A percentile compares a stretch with the other conserved stretches of the same genome.
Conservation (phyloP, 306 rosid genomes). For the Quillaja saponaria region DNA sequence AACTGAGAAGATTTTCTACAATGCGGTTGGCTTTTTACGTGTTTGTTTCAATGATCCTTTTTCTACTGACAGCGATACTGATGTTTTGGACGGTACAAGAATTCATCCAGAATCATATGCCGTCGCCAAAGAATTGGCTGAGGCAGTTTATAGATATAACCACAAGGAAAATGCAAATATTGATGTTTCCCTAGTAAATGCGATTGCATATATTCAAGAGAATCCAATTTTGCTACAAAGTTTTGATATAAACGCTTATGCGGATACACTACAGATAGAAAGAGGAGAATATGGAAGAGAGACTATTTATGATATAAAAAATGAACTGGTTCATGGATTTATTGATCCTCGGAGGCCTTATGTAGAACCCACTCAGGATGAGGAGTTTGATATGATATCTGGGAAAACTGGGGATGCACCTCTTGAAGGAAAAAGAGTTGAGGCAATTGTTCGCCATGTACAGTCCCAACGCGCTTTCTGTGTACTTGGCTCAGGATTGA, state of each 20-base stretch:
- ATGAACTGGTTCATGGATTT: conserved; percentile 49
- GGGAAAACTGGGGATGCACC: conserved; percentile 39
- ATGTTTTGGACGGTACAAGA: conserved; percentile 43
- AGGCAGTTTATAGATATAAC: conserved; percentile 32
- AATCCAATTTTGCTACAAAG: conserved; percentile 36
- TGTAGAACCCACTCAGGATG: conserved; percentile 43
- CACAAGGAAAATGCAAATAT: conserved; percentile 19
- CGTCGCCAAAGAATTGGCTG: conserved; percentile 49
- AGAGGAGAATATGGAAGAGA: conserved; percentile 32
- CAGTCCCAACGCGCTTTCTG: conserved; percentile 43
- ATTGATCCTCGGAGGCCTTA: conserved; percentile 49
- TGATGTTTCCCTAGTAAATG: conserved; percentile 27
- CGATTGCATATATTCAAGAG: conserved; percentile 39
- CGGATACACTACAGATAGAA: conserved; percentile 32
- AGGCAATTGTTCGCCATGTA: conserved; percentile 43
- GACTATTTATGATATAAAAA: conserved; percentile 45
- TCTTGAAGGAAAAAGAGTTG: conserved; percentile 46
- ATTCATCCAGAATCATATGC: conserved; percentile 54
- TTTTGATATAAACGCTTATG: conserved; percentile 48
- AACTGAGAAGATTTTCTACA: conserved; percentile 42
- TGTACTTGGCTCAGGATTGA: conserved; percentile 41
- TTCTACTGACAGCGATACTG: conserved; percentile 30
- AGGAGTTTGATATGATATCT: conserved; percentile 44
- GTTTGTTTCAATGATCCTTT: conserved; percentile 33
- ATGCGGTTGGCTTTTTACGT: conserved; percentile 49